These are phyloP conservation scores for Aspergillus japonicus DNA, from an alignment of 2,329 filamentous ascomycete species.

Conservation along the genomic window DNA sequence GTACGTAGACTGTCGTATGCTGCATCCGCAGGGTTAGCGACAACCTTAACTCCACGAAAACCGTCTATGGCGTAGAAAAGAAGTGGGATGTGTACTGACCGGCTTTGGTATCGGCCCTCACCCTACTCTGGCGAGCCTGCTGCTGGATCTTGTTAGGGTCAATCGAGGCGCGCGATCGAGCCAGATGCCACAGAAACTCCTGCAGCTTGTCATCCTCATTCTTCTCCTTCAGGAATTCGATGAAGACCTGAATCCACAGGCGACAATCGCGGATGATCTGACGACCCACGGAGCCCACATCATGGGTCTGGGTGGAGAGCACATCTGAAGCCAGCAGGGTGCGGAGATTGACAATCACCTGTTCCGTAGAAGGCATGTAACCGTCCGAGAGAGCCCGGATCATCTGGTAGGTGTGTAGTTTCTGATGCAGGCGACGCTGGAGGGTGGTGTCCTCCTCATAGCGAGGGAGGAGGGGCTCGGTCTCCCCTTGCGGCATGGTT, in stretches of 20 bases:
- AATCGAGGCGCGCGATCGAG: slow-evolving; percentile 69
- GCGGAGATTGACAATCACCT: slow-evolving; percentile 74
- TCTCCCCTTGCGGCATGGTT: slow-evolving; percentile 56
- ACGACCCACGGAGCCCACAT: slow-evolving; percentile 75
- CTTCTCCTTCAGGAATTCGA: slow-evolving; percentile 78
- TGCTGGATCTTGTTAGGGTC: slow-evolving; percentile 64
- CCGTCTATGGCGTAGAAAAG: background rate
- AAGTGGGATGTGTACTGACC: slow-evolving; percentile 44
- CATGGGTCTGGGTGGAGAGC: slow-evolving; percentile 70
- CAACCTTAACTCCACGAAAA: background rate
- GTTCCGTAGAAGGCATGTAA: slow-evolving; percentile 89
- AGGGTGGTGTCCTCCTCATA: slow-evolving; percentile 72
- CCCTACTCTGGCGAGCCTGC: slow-evolving; percentile 61
- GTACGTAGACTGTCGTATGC: slow-evolving; percentile 81
- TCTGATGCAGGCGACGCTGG: slow-evolving; percentile 77
- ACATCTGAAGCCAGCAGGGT: slow-evolving; percentile 75
- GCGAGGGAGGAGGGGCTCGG: slow-evolving; percentile 75
- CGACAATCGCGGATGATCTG: slow-evolving; percentile 70
- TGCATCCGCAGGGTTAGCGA: slow-evolving; percentile 31
- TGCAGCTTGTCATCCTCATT: slow-evolving; percentile 84
- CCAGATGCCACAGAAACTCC: slow-evolving; percentile 83
- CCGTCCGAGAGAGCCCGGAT: slow-evolving; percentile 75
- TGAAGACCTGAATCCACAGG: slow-evolving; percentile 74
- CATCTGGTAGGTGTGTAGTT: slow-evolving; percentile 94
- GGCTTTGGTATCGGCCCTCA: slow-evolving; percentile 69